Evolutionary conservation across 2,329 filamentous ascomycete genomes (phyloP).

Genomic region (Sclerotinia sclerotiorum): DNA sequence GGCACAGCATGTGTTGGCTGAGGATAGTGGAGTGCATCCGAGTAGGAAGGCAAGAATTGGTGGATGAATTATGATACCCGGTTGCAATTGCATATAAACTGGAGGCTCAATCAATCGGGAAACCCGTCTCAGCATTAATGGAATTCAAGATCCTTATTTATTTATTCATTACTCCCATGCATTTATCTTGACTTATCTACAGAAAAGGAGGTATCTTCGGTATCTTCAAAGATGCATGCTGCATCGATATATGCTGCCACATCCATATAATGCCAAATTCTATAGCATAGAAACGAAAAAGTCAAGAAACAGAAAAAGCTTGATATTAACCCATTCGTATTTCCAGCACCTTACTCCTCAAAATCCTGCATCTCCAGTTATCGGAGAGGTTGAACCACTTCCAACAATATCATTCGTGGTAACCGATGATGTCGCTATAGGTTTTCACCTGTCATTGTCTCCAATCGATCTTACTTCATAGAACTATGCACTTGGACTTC

Average conservation of each 20-base stretch:
- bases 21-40: conserved; percentile 38
- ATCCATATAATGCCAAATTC: conserved; percentile 19
- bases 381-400: neutral
- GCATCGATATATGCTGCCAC: conserved; percentile 13
- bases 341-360: conserved; percentile 14
- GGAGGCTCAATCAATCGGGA: neutral
- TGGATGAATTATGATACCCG: conserved; percentile 15
- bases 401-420: conserved; percentile 3
- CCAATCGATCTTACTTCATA: conserved; percentile 46
- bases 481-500: conserved; percentile 67
- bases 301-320: conserved; percentile 20
- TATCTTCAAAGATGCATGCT: conserved; percentile 20
- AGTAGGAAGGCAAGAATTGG: conserved; percentile 35
- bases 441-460: neutral
- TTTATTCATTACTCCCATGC: conserved; percentile 27
- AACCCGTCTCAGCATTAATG: conserved; percentile 6
- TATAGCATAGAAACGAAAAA: conserved; percentile 20
- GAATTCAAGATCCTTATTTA: conserved; percentile 12
- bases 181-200: conserved; percentile 33
- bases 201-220: conserved; percentile 31
- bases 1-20: conserved; percentile 30
- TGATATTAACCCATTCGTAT: conserved; percentile 20
- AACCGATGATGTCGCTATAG: neutral
- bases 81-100: neutral
- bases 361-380: neutral